Percentiles rank a stretch among this genome's conserved stretches.
Conservation (phyloP, 768 basidiomycete genomes). For the Harrya chromipes region DNA sequence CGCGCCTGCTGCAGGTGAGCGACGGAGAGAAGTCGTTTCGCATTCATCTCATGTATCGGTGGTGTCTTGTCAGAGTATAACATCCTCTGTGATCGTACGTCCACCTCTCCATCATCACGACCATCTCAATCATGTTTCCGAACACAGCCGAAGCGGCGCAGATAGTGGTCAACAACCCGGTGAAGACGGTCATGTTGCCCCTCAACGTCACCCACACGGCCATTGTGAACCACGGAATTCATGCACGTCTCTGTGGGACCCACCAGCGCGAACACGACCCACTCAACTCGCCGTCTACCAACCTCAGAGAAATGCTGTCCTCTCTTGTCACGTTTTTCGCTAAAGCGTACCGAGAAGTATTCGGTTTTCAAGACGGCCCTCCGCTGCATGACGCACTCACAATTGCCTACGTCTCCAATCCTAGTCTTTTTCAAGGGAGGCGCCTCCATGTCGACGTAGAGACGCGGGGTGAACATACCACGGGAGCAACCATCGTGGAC, state of each 20-base stretch:
- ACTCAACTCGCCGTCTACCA: constrained; percentile 30
- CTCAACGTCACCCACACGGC: constrained; percentile 88
- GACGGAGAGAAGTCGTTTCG: background rate
- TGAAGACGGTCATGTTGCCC: constrained; percentile 74
- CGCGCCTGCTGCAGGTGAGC: constrained; percentile 65
- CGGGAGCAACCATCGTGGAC: constrained; percentile 81
- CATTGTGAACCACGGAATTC: constrained; percentile 60
- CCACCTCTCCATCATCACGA: background rate
- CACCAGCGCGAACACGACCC: constrained; percentile 24
- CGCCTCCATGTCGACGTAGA: constrained; percentile 87
- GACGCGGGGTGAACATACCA: constrained; percentile 57
- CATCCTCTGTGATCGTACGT: constrained; percentile 76
- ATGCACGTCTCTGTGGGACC: constrained; percentile 50
- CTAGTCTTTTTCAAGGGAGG: constrained; percentile 56
- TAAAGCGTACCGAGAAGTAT: constrained; percentile 65
- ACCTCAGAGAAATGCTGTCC: constrained; percentile 69
- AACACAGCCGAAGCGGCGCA: constrained; percentile 72
- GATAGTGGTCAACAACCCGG: constrained; percentile 70
- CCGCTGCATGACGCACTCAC: constrained; percentile 88
- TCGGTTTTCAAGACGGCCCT: constrained; percentile 82
- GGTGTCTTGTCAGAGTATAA: constrained; percentile 60
- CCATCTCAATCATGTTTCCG: background rate
- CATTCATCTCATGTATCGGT: background rate
- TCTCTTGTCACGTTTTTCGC: constrained; percentile 76
- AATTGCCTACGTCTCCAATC: constrained; percentile 69